Evolutionary conservation across 169 alveolate species (phyloP).

Genomic region (Neospora caninum): DNA sequence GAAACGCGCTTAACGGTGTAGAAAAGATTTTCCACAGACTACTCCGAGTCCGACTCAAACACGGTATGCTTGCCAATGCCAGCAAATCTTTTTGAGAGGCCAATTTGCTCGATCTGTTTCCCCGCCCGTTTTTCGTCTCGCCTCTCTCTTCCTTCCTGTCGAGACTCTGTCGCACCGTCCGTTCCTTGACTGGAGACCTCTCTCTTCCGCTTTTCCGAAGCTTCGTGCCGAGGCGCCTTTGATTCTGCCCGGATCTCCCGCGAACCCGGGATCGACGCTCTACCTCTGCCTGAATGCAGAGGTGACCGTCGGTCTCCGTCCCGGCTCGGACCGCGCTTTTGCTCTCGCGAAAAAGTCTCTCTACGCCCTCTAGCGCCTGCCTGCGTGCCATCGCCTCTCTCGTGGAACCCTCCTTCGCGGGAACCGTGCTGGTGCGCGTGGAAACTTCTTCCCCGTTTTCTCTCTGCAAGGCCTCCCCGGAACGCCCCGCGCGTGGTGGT

Average conservation of each 20-base stretch:
- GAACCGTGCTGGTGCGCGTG: neutral
- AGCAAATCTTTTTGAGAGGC: neutral
- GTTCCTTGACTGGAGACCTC: neutral
- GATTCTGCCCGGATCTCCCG: neutral
- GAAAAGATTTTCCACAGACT: neutral
- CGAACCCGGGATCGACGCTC: neutral
- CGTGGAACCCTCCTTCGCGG: neutral
- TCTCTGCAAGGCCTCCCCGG: neutral
- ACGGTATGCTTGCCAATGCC: neutral
- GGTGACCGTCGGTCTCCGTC: neutral
- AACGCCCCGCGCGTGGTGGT: neutral
- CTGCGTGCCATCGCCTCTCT: neutral
- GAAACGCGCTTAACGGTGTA: no score
- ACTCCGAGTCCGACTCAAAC: neutral
- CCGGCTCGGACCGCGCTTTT: neutral
- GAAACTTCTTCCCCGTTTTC: neutral
- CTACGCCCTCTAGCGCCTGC: neutral
- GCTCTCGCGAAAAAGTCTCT: neutral
- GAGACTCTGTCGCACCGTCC: neutral
- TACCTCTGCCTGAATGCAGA: neutral
- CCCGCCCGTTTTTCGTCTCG: neutral
- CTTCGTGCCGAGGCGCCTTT: neutral
- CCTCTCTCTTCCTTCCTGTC: neutral
- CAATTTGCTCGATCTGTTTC: neutral
- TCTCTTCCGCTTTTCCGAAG: neutral